These are phyloP conservation scores for Immersiporthe knoxdaviesiana DNA, from an alignment of 2,329 filamentous ascomycete genomes.

Conservation along the genomic window DNA sequence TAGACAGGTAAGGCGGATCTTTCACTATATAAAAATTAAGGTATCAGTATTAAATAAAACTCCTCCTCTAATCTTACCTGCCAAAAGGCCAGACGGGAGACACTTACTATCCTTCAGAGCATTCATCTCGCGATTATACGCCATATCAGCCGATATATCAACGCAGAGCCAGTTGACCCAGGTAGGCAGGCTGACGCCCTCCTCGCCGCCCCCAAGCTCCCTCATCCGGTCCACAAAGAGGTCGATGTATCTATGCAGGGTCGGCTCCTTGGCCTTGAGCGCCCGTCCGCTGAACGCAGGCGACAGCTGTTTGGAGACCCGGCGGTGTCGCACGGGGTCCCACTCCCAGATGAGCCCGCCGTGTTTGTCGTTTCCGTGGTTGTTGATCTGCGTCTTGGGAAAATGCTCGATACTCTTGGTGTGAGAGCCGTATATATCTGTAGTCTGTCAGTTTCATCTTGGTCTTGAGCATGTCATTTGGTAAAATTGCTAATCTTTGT, in stretches of 20 bases:
- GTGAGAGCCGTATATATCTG: slow-evolving; percentile 32
- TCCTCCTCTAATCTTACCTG: no score
- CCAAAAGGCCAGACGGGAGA: not conserved
- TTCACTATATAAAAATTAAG: slow-evolving; percentile 8
- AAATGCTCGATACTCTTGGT: slow-evolving; percentile 31
- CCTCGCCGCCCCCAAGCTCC: not conserved
- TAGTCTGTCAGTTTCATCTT: no score
- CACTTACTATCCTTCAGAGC: slow-evolving; percentile 30
- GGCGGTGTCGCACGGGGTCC: slow-evolving; percentile 32
- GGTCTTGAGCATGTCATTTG: no score
- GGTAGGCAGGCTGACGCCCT: slow-evolving; percentile 26
- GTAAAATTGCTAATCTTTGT: no score
- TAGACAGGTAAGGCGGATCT: slow-evolving; percentile 4
- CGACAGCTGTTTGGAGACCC: slow-evolving; percentile 31
- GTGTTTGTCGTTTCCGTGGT: slow-evolving; percentile 30
- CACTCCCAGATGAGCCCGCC: slow-evolving; percentile 33
- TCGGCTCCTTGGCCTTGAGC: slow-evolving; percentile 29
- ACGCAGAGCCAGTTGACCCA: slow-evolving; percentile 32
- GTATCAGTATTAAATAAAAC: no score
- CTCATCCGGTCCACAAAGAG: slow-evolving; percentile 33
- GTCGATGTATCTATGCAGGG: slow-evolving; percentile 32
- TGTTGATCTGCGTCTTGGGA: slow-evolving; percentile 32
- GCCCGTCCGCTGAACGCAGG: slow-evolving; percentile 34
- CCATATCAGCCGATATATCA: slow-evolving; percentile 33
- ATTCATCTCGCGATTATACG: slow-evolving; percentile 30